Evolutionary conservation across 805 yeast species (phyloP), one percentile per base, ranked within the genome.

Genomic region (Wickerhamiella kurtzmanii): DNA sequence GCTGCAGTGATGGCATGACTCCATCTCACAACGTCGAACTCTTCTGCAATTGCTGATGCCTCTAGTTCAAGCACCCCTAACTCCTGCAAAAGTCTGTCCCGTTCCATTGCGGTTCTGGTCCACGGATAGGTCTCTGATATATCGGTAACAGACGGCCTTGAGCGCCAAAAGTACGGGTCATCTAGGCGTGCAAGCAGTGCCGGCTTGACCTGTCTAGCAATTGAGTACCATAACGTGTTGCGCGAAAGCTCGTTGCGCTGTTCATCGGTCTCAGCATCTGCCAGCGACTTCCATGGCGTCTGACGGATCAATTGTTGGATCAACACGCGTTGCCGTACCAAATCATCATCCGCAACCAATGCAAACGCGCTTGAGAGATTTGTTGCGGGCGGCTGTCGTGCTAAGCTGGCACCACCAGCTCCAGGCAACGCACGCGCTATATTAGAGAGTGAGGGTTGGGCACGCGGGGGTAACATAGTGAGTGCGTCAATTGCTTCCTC

Each of bases 251-350:
- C 35, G 13, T 13, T 8, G 8, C 37, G 35, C 20, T 20, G 19
- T 6, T 15, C 40, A 9, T 36, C 45, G n/a, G 21, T 25, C 16
- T 37, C 38, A 5, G 48, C 38, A 3, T 37, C 18, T 4, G n/a
- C 35, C 3, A 50, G 39, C 11, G 39, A 44, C 4, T 45, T 47
- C 55, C 55, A 52, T 18, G 47, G 43, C 2, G 53, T 48, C 19
- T 48, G 46, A 28, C 47, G 20, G 41, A 52, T 37, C 22, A 52
- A 47, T 44, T 48, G 54, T 44, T 50, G 53, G 15, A 48, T 43
- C 1, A 52, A 46, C 2, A 52, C 47, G 11, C 48, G 44, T 25
- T 40, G 47, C 3, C 54, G 22, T 35, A 48, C 48, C 22, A 13
- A 5, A 37, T 52, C 55, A 2, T 37, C 35, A 8, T 41, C 21